Percentiles rank a stretch among this genome's conserved stretches.
phyloP scores from a whole-genome alignment of 2,329 filamentous ascomycete species.

The Diaporthe sp. region DNA sequence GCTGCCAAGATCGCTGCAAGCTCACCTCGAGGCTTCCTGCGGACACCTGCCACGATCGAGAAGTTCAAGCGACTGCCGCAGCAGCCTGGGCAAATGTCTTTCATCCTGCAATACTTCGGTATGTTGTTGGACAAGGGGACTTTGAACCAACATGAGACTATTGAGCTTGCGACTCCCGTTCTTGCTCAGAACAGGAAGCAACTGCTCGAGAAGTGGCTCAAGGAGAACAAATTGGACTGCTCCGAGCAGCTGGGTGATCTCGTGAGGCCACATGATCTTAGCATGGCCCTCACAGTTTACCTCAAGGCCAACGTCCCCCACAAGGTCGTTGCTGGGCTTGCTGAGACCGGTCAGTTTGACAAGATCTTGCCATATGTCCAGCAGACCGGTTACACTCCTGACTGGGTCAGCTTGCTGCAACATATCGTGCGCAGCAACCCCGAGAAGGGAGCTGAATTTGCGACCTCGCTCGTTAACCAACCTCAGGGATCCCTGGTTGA shows the following conservation, averaged over 20 bases:
- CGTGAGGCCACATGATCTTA: conserved; percentile 88
- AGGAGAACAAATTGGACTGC: conserved; percentile 93
- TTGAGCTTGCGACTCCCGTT: conserved; percentile 93
- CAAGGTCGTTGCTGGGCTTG: conserved; percentile 95
- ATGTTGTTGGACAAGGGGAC: conserved; percentile 95
- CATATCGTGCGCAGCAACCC: conserved; percentile 92
- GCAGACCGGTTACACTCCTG: conserved; percentile 89
- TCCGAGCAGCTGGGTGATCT: conserved; percentile 97
- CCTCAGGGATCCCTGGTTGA: conserved; percentile 90
- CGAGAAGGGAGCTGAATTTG: conserved; percentile 95
- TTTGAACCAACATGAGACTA: conserved; percentile 91
- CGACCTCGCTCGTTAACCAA: conserved; percentile 89
- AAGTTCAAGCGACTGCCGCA: conserved; percentile 89
- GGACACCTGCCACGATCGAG: conserved; percentile 94
- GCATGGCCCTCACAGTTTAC: conserved; percentile 89
- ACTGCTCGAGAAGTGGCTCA: conserved; percentile 96
- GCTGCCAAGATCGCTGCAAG: conserved; percentile 97
- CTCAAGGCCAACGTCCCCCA: conserved; percentile 89
- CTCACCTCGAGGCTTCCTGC: conserved; percentile 94
- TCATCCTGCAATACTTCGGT: conserved; percentile 97
- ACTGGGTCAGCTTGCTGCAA: conserved; percentile 91
- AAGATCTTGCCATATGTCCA: conserved; percentile 94
- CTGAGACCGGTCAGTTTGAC: conserved; percentile 96
- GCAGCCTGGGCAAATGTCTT: conserved; percentile 87
- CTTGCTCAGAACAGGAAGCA: conserved; percentile 95